Evolutionary conservation across 1,284 basidiomycete species (phyloP).

Genomic region (Bjerkandera adusta): DNA sequence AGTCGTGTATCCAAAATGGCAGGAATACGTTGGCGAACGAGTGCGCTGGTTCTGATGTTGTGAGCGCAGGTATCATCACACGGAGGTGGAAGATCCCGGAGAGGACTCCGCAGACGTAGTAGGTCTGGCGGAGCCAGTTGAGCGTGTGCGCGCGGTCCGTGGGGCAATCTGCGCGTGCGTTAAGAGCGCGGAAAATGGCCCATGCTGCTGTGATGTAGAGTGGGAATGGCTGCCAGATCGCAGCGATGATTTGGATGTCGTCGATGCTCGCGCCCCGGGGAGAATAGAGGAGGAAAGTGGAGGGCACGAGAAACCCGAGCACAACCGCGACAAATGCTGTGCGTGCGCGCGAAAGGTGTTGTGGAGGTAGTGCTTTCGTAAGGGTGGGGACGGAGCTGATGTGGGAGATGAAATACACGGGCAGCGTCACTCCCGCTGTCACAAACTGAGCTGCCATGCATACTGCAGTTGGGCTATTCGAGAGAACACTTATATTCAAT

Average conservation of each 20-base stretch:
- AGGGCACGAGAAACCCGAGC: constrained; percentile 12
- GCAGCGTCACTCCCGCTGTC: constrained; percentile 14
- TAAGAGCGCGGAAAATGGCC: constrained; percentile 1
- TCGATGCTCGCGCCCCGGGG: constrained; percentile 1
- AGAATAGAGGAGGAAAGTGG: constrained; percentile 8
- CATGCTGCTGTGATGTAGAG: constrained; percentile 8
- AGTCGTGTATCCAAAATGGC: constrained; percentile 14
- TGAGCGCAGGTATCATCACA: constrained; percentile 6
- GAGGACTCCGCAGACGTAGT: constrained; percentile 10
- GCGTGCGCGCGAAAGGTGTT: constrained; percentile 6
- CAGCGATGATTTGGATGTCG: constrained; percentile 12
- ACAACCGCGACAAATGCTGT: constrained; percentile 9
- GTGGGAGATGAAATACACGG: constrained; percentile 11
- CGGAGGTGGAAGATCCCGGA: constrained; percentile 11
- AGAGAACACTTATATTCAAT: not conserved
- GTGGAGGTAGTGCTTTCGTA: constrained; percentile 6
- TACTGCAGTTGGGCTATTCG: constrained; percentile 9
- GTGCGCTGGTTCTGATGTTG: constrained; percentile 7
- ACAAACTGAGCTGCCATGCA: constrained; percentile 10
- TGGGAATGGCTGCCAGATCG: constrained; percentile 16
- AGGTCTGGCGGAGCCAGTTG: constrained; percentile 7
- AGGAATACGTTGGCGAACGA: constrained; percentile 16
- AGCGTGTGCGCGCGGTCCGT: not conserved
- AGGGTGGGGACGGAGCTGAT: not conserved
- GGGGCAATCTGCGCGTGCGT: not conserved